Percentiles rank a stretch among this genome's conserved stretches.
phyloP scores from a whole-genome alignment of 192 early-diverging fungal genomes.

The Umbelopsis isabellina region DNA sequence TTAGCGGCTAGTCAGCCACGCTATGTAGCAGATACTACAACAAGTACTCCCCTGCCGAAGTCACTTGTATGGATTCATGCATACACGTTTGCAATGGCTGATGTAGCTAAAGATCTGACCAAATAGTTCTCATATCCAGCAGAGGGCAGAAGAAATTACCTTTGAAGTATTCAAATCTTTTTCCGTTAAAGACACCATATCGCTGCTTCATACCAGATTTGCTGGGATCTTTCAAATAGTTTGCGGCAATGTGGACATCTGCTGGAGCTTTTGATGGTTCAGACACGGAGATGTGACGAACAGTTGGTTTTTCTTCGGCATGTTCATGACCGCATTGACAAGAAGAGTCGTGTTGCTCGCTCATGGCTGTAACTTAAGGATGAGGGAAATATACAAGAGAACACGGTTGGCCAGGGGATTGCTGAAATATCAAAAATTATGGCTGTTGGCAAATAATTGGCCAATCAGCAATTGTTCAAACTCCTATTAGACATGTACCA shows the following conservation, averaged over 20 bases:
- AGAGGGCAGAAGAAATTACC: slow-evolving; percentile 44
- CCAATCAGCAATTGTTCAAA: too few relatives aligned
- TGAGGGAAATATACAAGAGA: background rate
- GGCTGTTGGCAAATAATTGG: too few relatives aligned
- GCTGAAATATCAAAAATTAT: too few relatives aligned
- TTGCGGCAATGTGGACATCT: slow-evolving; percentile 49
- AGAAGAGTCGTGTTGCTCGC: slow-evolving; percentile 31
- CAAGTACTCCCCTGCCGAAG: too few relatives aligned
- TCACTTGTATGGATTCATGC: too few relatives aligned
- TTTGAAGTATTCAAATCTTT: slow-evolving; percentile 92
- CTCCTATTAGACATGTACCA: background rate
- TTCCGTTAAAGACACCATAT: slow-evolving; percentile 88
- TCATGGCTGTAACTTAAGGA: slow-evolving; percentile 20
- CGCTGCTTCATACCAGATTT: slow-evolving; percentile 76
- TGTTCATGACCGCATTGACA: slow-evolving; percentile 26
- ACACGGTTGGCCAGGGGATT: too few relatives aligned
- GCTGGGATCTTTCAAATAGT: slow-evolving; percentile 74
- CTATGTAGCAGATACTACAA: too few relatives aligned
- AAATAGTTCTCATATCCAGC: background rate
- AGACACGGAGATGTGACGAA: slow-evolving; percentile 22
- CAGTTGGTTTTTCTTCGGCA: background rate
- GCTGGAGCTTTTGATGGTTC: slow-evolving; percentile 39
- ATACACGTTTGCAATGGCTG: too few relatives aligned
- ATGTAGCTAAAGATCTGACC: background rate
- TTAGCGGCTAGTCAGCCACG: too few relatives aligned